These are phyloP conservation scores for Alloteropsis semialata DNA, from an alignment of 176 grass and related monocot genomes.

Conservation along the genomic window DNA sequence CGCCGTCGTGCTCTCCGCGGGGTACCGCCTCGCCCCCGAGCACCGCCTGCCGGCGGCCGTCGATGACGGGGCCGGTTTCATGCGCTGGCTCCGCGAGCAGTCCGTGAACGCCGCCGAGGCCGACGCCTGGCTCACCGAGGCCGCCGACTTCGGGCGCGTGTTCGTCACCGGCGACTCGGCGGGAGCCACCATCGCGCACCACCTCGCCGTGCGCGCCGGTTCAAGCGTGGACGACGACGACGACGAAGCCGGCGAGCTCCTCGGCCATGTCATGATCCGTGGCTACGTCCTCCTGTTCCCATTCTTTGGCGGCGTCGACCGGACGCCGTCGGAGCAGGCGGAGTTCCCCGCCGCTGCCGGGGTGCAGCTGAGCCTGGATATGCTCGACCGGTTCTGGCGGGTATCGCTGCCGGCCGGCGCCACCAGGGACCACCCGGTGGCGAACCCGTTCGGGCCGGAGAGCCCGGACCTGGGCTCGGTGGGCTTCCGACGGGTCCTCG, in stretches of 20 bases:
- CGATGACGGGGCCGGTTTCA: constrained; percentile 39
- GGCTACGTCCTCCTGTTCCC: constrained; percentile 75
- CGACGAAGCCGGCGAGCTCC: too few species aligned
- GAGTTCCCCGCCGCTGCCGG: constrained; percentile 55
- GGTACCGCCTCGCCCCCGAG: constrained; percentile 83
- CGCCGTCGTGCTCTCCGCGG: constrained; percentile 63
- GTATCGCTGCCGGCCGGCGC: constrained; percentile 64
- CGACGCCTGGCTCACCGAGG: too few species aligned
- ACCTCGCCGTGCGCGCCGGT: constrained; percentile 47
- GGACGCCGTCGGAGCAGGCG: constrained; percentile 60
- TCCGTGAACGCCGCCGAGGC: constrained; percentile 4
- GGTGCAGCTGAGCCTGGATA: constrained; percentile 48
- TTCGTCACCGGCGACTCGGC: constrained; percentile 84
- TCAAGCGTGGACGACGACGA: too few species aligned
- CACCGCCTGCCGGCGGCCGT: constrained; percentile 63
- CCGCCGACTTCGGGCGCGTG: constrained; percentile 58
- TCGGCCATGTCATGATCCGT: background rate
- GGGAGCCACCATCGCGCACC: constrained; percentile 70
- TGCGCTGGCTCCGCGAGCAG: constrained; percentile 39
- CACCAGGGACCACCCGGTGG: constrained; percentile 63
- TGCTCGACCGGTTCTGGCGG: constrained; percentile 77
- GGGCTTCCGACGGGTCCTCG: constrained; percentile 47
- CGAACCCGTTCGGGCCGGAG: constrained; percentile 76
- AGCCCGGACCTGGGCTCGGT: constrained; percentile 39
- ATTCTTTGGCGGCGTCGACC: constrained; percentile 61